phyloP scores from a whole-genome alignment of 768 basidiomycete genomes.

The Strobilomyces dryophilus region DNA sequence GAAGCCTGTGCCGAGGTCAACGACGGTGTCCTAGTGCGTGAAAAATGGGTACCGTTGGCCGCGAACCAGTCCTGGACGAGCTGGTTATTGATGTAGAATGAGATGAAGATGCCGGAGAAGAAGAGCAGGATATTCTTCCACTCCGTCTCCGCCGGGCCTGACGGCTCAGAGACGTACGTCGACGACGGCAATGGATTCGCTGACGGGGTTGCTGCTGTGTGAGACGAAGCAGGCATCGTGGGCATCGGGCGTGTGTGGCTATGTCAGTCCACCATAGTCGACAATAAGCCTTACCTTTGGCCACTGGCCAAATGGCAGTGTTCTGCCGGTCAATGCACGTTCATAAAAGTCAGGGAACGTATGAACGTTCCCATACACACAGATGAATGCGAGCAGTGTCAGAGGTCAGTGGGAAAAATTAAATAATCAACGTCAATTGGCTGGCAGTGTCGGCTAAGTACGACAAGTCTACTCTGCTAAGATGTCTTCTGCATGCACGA shows the following conservation, averaged over 20 bases:
- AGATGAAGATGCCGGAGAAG: constrained; percentile 57
- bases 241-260: constrained; percentile 29
- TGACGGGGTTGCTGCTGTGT: constrained; percentile 46
- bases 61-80: constrained; percentile 65
- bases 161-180: constrained; percentile 47
- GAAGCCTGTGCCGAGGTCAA: not conserved
- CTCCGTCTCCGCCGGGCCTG: not conserved
- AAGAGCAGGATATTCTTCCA: constrained; percentile 50
- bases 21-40: no score
- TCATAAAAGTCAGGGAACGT: not conserved
- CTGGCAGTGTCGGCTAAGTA: not conserved
- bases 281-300: no score
- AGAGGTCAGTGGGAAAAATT: no score
- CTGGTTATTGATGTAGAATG: constrained; percentile 52
- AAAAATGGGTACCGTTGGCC: constrained; percentile 39
- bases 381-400: not conserved
- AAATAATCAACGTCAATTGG: not conserved
- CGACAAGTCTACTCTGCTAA: not conserved
- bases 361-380: not conserved
- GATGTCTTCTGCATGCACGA: not conserved
- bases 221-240: constrained; percentile 53
- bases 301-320: no score
- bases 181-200: constrained; percentile 34
- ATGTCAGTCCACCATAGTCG: constrained; percentile 44
- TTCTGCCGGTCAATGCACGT: not conserved